phyloP scores from a whole-genome alignment of 2,329 filamentous ascomycete genomes.

The Xylariaceae sp. region DNA sequence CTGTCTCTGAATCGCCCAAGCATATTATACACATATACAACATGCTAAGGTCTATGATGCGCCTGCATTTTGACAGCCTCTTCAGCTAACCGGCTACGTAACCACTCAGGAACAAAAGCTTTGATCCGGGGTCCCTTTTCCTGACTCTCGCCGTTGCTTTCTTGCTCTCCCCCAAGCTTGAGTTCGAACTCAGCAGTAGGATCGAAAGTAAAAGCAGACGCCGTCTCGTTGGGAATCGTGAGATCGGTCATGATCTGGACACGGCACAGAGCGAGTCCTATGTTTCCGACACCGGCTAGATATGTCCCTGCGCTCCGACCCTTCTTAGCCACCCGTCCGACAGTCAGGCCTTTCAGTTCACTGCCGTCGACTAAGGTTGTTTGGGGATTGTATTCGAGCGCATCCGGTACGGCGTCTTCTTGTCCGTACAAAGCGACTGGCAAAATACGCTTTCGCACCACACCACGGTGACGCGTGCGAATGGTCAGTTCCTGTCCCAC shows the following conservation, averaged over 20 bases:
- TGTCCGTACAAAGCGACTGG: constrained; percentile 69
- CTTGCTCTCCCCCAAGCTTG: constrained; percentile 39
- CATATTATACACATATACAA: no score
- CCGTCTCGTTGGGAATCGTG: constrained; percentile 63
- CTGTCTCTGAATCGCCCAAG: background rate
- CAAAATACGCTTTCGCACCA: constrained; percentile 85
- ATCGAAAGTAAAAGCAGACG: constrained; percentile 57
- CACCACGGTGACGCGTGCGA: constrained; percentile 87
- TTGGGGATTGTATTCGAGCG: constrained; percentile 44
- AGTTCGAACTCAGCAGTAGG: constrained; percentile 61
- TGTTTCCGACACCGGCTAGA: constrained; percentile 73
- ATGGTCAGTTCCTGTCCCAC: constrained; percentile 96
- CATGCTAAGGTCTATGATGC: background rate
- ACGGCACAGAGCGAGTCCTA: constrained; percentile 82
- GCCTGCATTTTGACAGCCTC: background rate
- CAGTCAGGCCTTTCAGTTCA: constrained; percentile 37
- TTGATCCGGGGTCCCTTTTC: constrained; percentile 50
- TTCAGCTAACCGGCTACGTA: constrained; percentile 40
- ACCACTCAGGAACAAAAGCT: constrained; percentile 82
- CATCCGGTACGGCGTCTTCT: constrained; percentile 34
- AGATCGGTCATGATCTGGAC: constrained; percentile 88
- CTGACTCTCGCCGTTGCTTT: constrained; percentile 24
- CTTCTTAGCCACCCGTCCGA: constrained; percentile 49
- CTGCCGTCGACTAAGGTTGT: background rate
- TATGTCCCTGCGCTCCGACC: constrained; percentile 78